Evolutionary conservation across 2,329 filamentous ascomycete genomes (phyloP).

Genomic region (Scortechinia acanthostroma): DNA sequence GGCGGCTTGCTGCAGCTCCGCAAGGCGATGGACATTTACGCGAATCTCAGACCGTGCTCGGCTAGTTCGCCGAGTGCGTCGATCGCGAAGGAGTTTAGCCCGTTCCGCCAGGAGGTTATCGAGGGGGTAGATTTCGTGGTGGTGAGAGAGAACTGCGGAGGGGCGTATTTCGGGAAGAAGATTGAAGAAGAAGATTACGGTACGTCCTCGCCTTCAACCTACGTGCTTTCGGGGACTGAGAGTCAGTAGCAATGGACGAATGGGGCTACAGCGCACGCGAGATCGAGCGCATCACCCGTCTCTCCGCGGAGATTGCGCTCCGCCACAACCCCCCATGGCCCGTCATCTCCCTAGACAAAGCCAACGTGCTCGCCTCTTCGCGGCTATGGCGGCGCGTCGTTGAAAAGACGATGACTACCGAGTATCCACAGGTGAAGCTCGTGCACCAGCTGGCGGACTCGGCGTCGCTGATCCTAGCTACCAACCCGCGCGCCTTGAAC

Average conservation of each 20-base stretch:
- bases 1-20: background rate
- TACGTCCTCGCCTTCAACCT: background rate
- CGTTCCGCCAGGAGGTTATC: background rate
- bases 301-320: conserved; percentile 54
- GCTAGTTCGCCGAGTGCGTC: background rate
- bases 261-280: conserved; percentile 21
- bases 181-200: background rate
- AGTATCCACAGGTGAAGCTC: conserved; percentile 10
- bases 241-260: conserved; percentile 1
- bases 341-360: conserved; percentile 13
- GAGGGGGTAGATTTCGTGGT: conserved; percentile 1
- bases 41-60: background rate
- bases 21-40: conserved; percentile 1
- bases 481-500: conserved; percentile 9
- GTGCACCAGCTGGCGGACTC: conserved; percentile 11
- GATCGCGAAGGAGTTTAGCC: background rate
- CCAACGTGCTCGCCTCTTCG: conserved; percentile 13
- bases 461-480: conserved; percentile 10
- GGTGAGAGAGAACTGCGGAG: conserved; percentile 7
- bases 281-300: conserved; percentile 58
- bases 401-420: conserved; percentile 7
- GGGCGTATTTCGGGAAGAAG: conserved; percentile 6
- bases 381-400: conserved; percentile 12
- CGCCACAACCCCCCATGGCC: conserved; percentile 54
- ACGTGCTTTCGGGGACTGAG: background rate